Conservation (phyloP, 2,329 filamentous ascomycete genomes). For the Rosellinia necatrix region DNA sequence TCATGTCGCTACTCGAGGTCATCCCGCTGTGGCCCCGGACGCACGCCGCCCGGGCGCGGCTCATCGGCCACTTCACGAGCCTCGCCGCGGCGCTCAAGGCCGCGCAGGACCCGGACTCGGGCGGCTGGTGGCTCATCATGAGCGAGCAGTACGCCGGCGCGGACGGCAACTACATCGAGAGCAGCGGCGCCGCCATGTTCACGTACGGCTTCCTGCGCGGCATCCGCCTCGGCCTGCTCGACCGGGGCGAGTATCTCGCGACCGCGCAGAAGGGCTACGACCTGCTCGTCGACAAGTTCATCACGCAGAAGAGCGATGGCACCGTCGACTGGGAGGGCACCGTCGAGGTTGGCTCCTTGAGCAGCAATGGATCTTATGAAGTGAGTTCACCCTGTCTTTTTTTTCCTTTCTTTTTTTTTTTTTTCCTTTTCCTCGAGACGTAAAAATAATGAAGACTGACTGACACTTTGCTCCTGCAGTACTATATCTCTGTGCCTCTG, state of each 20-base stretch:
- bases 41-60: constrained; percentile 43
- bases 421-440: no score
- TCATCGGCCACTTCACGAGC: constrained; percentile 47
- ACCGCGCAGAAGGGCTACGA: constrained; percentile 50
- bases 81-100: constrained; percentile 48
- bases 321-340: constrained; percentile 56
- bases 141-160: constrained; percentile 51
- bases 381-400: constrained; percentile 39
- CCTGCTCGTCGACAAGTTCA: constrained; percentile 50
- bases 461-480: constrained; percentile 36
- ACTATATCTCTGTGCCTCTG: constrained; percentile 48
- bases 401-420: no score
- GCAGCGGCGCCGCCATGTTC: constrained; percentile 63
- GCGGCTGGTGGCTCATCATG: constrained; percentile 65
- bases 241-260: constrained; percentile 40
- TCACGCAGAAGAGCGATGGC: constrained; percentile 51
- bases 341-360: constrained; percentile 55
- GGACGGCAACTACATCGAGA: constrained; percentile 64
- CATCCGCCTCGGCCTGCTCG: constrained; percentile 44
- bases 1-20: constrained; percentile 53
- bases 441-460: background rate
- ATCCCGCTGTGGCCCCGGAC: constrained; percentile 48
- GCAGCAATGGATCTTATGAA: constrained; percentile 53
- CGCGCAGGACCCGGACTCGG: constrained; percentile 48
- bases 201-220: constrained; percentile 57